Conservation (phyloP, 306 rosid genomes). For the Vachellia pachyceras region DNA sequence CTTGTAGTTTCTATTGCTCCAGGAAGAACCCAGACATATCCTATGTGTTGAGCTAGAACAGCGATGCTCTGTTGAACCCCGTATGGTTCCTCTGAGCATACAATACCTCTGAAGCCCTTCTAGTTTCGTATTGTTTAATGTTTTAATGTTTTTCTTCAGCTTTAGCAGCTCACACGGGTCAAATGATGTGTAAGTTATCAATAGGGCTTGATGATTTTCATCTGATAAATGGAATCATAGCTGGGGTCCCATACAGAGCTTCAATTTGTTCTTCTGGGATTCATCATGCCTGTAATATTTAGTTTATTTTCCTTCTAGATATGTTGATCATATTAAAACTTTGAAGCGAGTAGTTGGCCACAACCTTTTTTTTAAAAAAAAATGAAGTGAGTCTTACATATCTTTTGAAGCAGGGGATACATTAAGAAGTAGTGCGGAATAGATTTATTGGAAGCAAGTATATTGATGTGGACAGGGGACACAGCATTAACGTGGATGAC, state of each 20-base stretch:
- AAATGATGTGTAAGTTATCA: not conserved
- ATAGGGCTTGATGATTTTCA: not conserved
- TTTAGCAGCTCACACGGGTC: not conserved
- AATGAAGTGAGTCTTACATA: not conserved
- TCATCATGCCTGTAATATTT: not conserved
- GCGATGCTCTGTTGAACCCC: not conserved
- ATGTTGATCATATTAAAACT: not conserved
- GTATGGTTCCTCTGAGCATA: not conserved
- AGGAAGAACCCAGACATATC: not conserved
- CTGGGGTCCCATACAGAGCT: not conserved
- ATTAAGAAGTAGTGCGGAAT: not conserved
- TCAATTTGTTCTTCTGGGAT: not conserved
- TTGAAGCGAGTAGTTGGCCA: not conserved
- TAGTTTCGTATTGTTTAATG: not conserved
- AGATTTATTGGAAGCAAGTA: not conserved
- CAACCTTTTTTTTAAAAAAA: not conserved
- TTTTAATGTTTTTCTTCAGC: not conserved
- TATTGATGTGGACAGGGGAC: not conserved
- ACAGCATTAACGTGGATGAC: not conserved
- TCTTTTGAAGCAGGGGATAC: conserved; percentile 1
- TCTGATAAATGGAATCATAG: not conserved
- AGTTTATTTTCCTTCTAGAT: not conserved
- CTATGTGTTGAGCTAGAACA: not conserved
- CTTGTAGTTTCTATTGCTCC: not conserved
- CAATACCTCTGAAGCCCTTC: not conserved